phyloP scores from a whole-genome alignment of 2,329 filamentous ascomycete genomes.

The Tolypocladium nubicola region DNA sequence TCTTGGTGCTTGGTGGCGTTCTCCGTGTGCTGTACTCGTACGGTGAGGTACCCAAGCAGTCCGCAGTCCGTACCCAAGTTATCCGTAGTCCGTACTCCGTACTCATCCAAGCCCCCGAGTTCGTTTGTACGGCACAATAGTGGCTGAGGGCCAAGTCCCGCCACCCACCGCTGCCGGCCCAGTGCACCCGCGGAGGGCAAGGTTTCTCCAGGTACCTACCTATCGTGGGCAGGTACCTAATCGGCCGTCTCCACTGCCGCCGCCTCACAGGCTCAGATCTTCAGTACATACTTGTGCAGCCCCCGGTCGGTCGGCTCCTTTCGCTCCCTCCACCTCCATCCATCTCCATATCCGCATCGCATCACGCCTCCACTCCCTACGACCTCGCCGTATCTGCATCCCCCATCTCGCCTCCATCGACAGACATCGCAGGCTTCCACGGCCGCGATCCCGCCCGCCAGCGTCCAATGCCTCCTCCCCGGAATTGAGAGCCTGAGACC shows the following conservation, averaged over 20 bases:
- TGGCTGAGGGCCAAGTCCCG: too few species aligned
- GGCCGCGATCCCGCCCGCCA: conserved; percentile 1
- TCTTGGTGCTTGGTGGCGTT: neutral
- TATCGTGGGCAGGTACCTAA: too few species aligned
- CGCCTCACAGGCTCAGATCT: neutral
- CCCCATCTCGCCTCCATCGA: neutral
- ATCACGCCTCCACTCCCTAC: neutral
- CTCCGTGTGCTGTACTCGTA: neutral
- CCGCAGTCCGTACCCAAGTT: too few species aligned
- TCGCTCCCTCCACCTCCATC: neutral
- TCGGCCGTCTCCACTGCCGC: neutral
- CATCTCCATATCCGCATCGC: neutral
- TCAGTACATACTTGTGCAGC: neutral
- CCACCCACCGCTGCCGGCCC: too few species aligned
- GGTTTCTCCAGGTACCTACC: neutral
- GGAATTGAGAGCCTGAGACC: conserved; percentile 8
- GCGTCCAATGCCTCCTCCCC: conserved; percentile 8
- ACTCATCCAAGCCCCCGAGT: too few species aligned
- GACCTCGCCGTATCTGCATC: neutral
- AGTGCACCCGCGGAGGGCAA: too few species aligned
- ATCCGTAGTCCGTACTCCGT: too few species aligned
- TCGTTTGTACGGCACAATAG: too few species aligned
- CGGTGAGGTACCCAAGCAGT: neutral
- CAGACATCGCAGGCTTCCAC: neutral
- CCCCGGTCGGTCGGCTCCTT: neutral